phyloP scores from a whole-genome alignment of 306 rosid species.

The Lupinus albus region DNA sequence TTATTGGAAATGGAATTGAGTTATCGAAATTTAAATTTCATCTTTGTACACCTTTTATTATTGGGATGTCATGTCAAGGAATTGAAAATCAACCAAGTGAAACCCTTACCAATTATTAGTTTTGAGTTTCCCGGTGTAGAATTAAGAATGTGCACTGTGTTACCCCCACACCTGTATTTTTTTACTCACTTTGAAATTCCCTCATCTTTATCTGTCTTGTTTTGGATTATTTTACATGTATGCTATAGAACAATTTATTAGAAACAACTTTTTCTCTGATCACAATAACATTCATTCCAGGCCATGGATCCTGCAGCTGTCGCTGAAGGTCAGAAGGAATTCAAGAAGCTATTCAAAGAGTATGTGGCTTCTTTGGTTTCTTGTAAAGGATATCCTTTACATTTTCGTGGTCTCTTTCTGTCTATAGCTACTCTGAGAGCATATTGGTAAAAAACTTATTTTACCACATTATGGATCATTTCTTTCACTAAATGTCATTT shows the following conservation, averaged over 20 bases:
- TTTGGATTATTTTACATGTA: conserved; percentile 20
- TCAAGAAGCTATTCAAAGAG: conserved; percentile 45
- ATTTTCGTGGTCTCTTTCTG: conserved; percentile 5
- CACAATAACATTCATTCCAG: conserved; percentile 38
- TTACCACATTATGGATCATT: conserved; percentile 3
- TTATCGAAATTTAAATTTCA: conserved; percentile 11
- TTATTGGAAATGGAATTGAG: conserved; percentile 1
- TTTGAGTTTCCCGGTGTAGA: not conserved
- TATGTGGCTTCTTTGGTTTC: conserved; percentile 33
- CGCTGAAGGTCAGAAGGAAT: conserved; percentile 39
- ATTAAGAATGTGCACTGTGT: not conserved
- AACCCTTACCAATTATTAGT: conserved; percentile 11
- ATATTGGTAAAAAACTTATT: no score
- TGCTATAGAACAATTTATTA: not conserved
- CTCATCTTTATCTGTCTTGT: no score
- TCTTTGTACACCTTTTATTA: conserved; percentile 7
- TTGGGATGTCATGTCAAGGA: conserved; percentile 10
- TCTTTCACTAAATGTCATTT: conserved; percentile 38
- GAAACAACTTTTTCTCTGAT: not conserved
- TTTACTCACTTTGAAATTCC: no score
- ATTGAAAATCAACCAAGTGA: not conserved
- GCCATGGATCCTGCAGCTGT: conserved; percentile 36
- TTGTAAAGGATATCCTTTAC: not conserved
- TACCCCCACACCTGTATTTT: no score
- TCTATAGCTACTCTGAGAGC: not conserved